Evolutionary conservation across 1,139 yeast species (phyloP).

Genomic region (Yamadazyma blattariae): DNA sequence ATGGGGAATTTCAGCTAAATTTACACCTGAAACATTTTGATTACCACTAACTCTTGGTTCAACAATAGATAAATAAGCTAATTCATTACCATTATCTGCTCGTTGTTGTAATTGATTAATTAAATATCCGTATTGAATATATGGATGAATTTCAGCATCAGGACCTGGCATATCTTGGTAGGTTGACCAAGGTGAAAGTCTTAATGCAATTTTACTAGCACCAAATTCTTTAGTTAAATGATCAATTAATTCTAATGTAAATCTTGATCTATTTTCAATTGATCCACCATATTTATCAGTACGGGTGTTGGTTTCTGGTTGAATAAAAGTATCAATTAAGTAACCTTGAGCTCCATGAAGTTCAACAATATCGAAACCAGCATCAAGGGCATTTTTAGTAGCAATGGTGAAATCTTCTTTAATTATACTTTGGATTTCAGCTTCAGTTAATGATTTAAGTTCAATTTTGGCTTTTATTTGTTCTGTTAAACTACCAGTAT

Average conservation of each 20-base stretch:
- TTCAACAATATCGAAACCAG: slow-evolving; percentile 72
- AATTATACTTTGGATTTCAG: slow-evolving; percentile 40
- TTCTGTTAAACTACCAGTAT: slow-evolving; percentile 15
- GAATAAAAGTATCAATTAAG: slow-evolving; percentile 58
- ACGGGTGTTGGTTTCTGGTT: slow-evolving; percentile 47
- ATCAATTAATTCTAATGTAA: slow-evolving; percentile 56
- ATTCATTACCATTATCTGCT: slow-evolving; percentile 32
- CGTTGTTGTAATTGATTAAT: slow-evolving; percentile 35
- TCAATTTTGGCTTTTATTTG: slow-evolving; percentile 29
- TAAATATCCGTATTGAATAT: slow-evolving; percentile 33
- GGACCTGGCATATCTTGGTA: slow-evolving; percentile 37
- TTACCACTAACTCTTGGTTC: slow-evolving; percentile 36
- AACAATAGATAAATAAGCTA: slow-evolving; percentile 53
- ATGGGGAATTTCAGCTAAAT: slow-evolving; percentile 12
- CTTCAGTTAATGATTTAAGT: slow-evolving; percentile 38
- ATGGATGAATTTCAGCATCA: slow-evolving; percentile 35
- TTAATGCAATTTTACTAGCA: slow-evolving; percentile 48
- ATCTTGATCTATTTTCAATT: slow-evolving; percentile 62
- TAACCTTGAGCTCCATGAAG: slow-evolving; percentile 71
- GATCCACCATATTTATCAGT: slow-evolving; percentile 66
- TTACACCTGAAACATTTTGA: slow-evolving; percentile 12
- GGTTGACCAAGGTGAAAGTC: slow-evolving; percentile 59
- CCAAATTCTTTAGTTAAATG: slow-evolving; percentile 47
- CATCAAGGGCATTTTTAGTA: slow-evolving; percentile 46
- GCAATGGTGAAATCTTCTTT: slow-evolving; percentile 35